Base-by-base conservation (phyloP, 352 stramenopile genomes). In the Phytophthora pluvialis region DNA sequence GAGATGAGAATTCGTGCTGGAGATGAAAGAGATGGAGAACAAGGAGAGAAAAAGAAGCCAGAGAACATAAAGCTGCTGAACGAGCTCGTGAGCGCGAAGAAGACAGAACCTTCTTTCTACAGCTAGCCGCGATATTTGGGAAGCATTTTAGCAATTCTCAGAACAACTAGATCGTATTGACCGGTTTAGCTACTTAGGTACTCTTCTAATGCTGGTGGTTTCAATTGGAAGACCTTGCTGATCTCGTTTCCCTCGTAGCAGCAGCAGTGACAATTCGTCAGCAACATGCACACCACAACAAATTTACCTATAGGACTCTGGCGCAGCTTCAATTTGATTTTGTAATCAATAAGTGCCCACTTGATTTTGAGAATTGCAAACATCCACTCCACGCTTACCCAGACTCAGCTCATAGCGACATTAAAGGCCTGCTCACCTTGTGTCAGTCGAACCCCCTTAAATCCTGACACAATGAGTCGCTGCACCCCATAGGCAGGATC, bases 181-280 rank as follows among this genome's bases (percentile, higher is more conserved):
- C 9, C 33, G 28, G 12, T 6, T 32, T 52, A 58, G 46, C 13
- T 57, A 38, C n/a, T 51, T 16, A 56, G 29, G 39, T 64, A 64
- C 35, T 46, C 28, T 43, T 16, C 38, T 65, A 65, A 58, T 11
- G 39, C 39, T 52, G 57, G 38, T 33, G 39, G 47, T 11, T 45
- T 46, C 29, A 58, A 65, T 39, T 53, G 0, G 11, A 64, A 46
- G 9, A 44, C 47, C 38, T 65, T 58, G 57, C 57, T 65, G 45
- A 53, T 58, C 18, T 58, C 32, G n/a, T 58, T 65, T 42, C 38
- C 39, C 9, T 45, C n/a, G 21, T 65, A 43, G 31, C 58, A 42
- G 21, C 16, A 58, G 32, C 46, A 58, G 45, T 58, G 47, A 33
- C 36, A 58, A 21, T 65, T 53, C 15, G 57, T 65, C 31, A 65